A percentile compares a stretch with the other conserved stretches of the same genome.
These are phyloP conservation scores for Dactylellina parvicollis DNA, from an alignment of 2,329 filamentous ascomycete genomes.

Conservation along the genomic window DNA sequence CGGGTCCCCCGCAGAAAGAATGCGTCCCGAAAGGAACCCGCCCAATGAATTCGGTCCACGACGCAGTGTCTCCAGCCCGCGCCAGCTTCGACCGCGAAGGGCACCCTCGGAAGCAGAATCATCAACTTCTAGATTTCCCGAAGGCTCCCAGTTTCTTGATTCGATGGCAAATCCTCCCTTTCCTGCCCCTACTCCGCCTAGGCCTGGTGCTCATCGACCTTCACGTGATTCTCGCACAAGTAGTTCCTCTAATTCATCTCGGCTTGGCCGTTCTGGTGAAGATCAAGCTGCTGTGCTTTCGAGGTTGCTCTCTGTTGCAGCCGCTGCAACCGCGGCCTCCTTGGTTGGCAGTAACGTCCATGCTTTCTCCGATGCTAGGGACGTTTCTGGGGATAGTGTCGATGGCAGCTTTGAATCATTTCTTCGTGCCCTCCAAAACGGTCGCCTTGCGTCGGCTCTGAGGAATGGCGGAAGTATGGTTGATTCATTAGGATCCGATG, in stretches of 20 bases:
- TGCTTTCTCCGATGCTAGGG: constrained; percentile 58
- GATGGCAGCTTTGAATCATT: constrained; percentile 59
- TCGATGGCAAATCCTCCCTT: background rate
- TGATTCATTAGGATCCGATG: constrained; percentile 52
- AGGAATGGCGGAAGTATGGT: constrained; percentile 56
- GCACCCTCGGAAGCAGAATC: background rate
- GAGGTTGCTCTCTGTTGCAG: constrained; percentile 58
- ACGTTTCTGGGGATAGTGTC: constrained; percentile 58
- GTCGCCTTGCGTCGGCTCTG: constrained; percentile 57
- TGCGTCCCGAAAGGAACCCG: background rate
- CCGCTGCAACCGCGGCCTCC: constrained; percentile 58
- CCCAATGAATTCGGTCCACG: constrained; percentile 7
- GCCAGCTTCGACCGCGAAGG: constrained; percentile 16
- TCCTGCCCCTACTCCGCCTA: background rate
- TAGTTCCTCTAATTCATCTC: constrained; percentile 14
- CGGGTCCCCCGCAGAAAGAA: background rate
- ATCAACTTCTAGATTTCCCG: background rate
- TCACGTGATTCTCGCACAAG: constrained; percentile 24
- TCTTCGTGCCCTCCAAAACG: constrained; percentile 58
- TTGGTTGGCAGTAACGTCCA: constrained; percentile 58
- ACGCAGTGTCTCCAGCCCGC: background rate
- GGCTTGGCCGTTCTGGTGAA: constrained; percentile 55
- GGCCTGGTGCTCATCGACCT: background rate
- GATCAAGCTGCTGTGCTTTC: constrained; percentile 59
- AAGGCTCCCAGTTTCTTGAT: constrained; percentile 2